A percentile compares a stretch with the other conserved stretches of the same genome.
phyloP scores from a whole-genome alignment of 148 eudicot genomes.

The Camellia granthamiana region DNA sequence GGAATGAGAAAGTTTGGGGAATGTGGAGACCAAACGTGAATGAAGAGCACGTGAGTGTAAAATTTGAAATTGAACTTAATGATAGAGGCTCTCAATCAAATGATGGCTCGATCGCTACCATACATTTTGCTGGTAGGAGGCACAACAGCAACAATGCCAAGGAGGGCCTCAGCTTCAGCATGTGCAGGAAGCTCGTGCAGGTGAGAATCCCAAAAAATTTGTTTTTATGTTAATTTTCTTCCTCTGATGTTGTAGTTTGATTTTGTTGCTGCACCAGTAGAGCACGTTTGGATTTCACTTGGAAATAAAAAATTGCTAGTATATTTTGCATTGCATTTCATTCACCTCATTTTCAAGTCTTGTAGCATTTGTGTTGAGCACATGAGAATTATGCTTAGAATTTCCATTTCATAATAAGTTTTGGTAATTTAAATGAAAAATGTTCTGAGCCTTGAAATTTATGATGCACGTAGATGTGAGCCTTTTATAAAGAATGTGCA shows the following conservation, averaged over 20 bases:
- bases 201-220: conserved; percentile 24
- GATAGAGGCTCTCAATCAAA: conserved; percentile 15
- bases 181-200: conserved; percentile 85
- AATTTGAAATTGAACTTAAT: conserved; percentile 58
- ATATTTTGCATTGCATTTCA: not conserved
- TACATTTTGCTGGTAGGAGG: conserved; percentile 34
- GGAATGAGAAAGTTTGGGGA: conserved; percentile 58
- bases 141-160: conserved; percentile 36
- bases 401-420: not conserved
- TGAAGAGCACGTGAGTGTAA: conserved; percentile 52
- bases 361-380: not conserved
- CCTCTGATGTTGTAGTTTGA: not conserved
- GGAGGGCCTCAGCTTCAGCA: conserved; percentile 68
- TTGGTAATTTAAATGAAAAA: not conserved
- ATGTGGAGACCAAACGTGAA: conserved; percentile 57
- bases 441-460: not conserved
- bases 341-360: not conserved
- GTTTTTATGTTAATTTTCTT: not conserved
- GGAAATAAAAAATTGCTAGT: conserved; percentile 5
- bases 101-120: conserved; percentile 23
- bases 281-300: conserved; percentile 8
- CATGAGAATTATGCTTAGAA: not conserved
- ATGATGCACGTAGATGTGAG: not conserved
- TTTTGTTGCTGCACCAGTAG: not conserved
- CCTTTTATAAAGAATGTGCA: not conserved